Base-by-base conservation (phyloP, 371 early-diverging fungal genomes). In the Sporodiniella umbellata region DNA sequence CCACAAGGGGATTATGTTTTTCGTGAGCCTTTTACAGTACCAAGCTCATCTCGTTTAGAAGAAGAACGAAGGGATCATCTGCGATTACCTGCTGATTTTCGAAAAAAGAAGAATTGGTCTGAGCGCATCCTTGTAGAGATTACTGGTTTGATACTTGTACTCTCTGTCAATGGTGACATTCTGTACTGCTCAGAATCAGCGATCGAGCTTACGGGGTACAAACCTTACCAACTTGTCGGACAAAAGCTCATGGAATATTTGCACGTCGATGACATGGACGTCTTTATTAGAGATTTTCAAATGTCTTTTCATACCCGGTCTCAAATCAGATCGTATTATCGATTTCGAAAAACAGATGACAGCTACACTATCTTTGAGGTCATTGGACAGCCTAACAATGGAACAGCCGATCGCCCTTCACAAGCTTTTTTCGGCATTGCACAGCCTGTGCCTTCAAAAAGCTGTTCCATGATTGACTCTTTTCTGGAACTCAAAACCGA, bases 71-170 rank as follows among this genome's bases (percentile, higher is more conserved):
- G 8, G 40, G 40, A 12, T n/a, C 1, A 19, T 8, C 8, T 7
- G 7, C 8, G 15, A 21, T 8, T 21, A n/a, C 10, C 12, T 2
- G 74, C 68, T 8, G 80, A 81, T 24, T 81, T 79, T 52, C 66
- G 74, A 31, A 62, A 75, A 45, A 57, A 72, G 37, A 77, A 79
- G 51, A 78, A 81, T 39, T 78, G 79, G 74, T 60, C 70, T 31
- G 72, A 75, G 38, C 73, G 81, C 1, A 72, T 86, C 14, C 37
- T 84, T 18, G 66, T 70, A 37, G 87, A 84, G 57, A 49, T 86
- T 5, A 80, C 80, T 40, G 87, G 84, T 46, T 60, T 83, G 21
- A 40, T 84, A 2, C 80, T 80, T 65, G 87, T 87, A 2, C 56
- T 85, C 8, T 73, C 78, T 14, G 78, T 83, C 0, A 48, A 65